A percentile compares a stretch with the other conserved stretches of the same genome.
These are phyloP conservation scores for Lasiosphaeria ovina DNA, from an alignment of 495 filamentous ascomycete genomes.

Conservation along the genomic window DNA sequence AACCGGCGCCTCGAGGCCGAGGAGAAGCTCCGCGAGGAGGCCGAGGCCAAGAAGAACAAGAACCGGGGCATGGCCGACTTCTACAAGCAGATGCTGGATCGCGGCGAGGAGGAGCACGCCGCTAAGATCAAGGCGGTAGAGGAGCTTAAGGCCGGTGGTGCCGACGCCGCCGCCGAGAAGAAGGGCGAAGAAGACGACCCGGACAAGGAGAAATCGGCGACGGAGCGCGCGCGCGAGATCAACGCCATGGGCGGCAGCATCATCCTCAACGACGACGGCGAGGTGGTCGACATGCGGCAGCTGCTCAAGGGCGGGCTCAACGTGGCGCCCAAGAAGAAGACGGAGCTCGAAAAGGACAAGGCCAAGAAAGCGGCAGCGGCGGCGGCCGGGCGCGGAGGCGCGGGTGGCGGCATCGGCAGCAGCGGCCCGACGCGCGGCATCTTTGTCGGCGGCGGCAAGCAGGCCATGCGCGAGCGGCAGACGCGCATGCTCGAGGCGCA, in stretches of 20 bases:
- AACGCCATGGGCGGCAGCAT: conserved; percentile 67
- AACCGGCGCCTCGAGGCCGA: conserved; percentile 74
- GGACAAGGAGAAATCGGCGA: conserved; percentile 63
- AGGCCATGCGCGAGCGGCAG: conserved; percentile 75
- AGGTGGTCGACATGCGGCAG: conserved; percentile 91
- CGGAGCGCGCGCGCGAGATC: conserved; percentile 70
- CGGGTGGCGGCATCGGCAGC: conserved; percentile 25
- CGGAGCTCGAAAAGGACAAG: conserved; percentile 36
- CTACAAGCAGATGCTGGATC: conserved; percentile 78
- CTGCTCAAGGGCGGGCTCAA: conserved; percentile 87
- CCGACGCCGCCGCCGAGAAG: conserved; percentile 8
- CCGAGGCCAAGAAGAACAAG: conserved; percentile 64
- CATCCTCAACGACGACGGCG: conserved; percentile 85
- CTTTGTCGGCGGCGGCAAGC: conserved; percentile 50
- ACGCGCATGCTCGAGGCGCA: conserved; percentile 84
- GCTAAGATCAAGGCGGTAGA: conserved; percentile 66
- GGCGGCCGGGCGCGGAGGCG: conserved; percentile 18
- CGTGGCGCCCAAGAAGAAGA: conserved; percentile 59
- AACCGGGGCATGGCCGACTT: conserved; percentile 80
- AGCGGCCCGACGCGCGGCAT: conserved; percentile 42
- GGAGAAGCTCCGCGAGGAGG: conserved; percentile 67
- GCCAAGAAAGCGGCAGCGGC: conserved; percentile 31
- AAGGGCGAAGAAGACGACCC: conserved; percentile 31
- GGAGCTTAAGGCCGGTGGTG: conserved; percentile 42
- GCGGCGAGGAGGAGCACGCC: conserved; percentile 72